A percentile compares a stretch with the other conserved stretches of the same genome.
phyloP scores from a whole-genome alignment of 352 stramenopile species.

The Phytopythium montanum region DNA sequence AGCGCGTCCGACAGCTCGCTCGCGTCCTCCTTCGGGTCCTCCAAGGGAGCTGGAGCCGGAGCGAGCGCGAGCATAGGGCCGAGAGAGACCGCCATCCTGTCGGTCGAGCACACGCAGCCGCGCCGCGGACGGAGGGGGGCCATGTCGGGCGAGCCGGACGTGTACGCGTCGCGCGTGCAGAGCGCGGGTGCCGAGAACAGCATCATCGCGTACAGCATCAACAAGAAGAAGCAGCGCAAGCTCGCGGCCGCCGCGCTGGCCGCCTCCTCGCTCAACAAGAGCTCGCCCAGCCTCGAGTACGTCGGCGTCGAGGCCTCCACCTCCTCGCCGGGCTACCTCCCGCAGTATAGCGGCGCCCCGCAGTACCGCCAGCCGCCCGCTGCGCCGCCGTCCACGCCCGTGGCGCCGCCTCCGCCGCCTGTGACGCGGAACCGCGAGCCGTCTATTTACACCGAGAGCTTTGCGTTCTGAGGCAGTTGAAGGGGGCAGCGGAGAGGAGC shows the following conservation, averaged over 20 bases:
- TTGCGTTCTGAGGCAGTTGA: slow-evolving; percentile 31
- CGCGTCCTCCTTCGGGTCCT: slow-evolving; percentile 33
- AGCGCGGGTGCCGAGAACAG: slow-evolving; percentile 27
- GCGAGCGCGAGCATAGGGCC: slow-evolving; percentile 2
- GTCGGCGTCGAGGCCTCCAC: slow-evolving; percentile 27
- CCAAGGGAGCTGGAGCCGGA: slow-evolving; percentile 17
- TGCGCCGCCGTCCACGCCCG: background rate
- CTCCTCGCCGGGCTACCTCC: slow-evolving; percentile 20
- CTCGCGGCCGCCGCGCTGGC: slow-evolving; percentile 35
- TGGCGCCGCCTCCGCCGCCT: background rate
- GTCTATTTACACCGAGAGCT: slow-evolving; percentile 56
- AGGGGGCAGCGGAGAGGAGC: too few species aligned
- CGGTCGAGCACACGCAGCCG: slow-evolving; percentile 14
- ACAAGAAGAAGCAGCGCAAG: slow-evolving; percentile 57
- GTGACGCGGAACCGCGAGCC: slow-evolving; percentile 26
- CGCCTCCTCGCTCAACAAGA: slow-evolving; percentile 15
- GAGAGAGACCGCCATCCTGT: slow-evolving; percentile 7
- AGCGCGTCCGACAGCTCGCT: slow-evolving; percentile 19
- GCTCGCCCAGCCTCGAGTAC: slow-evolving; percentile 26
- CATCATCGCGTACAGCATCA: slow-evolving; percentile 54
- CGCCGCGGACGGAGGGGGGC: slow-evolving; percentile 38
- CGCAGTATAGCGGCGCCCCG: slow-evolving; percentile 26
- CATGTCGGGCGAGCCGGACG: slow-evolving; percentile 28
- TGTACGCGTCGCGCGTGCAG: slow-evolving; percentile 15
- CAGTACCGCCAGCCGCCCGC: slow-evolving; percentile 21